Evolutionary conservation across 2,329 filamentous ascomycete species (phyloP).

Genomic region (Diaporthe citri): DNA sequence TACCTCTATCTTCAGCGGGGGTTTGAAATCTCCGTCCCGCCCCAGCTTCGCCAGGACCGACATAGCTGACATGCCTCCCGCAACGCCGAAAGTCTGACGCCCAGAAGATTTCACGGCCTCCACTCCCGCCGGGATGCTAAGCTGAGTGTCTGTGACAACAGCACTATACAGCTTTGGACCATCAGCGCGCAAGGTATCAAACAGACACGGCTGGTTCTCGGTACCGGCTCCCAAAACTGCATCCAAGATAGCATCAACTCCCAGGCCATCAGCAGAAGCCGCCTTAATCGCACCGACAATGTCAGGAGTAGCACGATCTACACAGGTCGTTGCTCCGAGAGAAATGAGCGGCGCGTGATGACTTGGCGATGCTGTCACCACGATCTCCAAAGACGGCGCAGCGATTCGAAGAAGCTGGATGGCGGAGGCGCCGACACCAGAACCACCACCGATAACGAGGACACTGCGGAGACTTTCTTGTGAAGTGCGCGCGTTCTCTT

Average conservation of each 20-base stretch:
- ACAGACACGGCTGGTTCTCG: constrained; percentile 43
- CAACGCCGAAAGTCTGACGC: constrained; percentile 42
- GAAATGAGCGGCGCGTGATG: constrained; percentile 44
- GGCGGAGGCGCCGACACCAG: constrained; percentile 48
- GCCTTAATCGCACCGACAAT: constrained; percentile 42
- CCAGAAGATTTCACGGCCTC: constrained; percentile 44
- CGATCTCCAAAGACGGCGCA: constrained; percentile 46
- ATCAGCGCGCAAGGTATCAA: constrained; percentile 43
- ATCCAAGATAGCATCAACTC: constrained; percentile 53
- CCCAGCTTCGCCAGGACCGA: constrained; percentile 44
- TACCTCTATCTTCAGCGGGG: constrained; percentile 46
- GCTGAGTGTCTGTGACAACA: constrained; percentile 46
- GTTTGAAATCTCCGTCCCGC: constrained; percentile 44
- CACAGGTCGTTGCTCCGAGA: constrained; percentile 43
- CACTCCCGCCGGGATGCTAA: constrained; percentile 46
- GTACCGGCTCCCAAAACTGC: constrained; percentile 46
- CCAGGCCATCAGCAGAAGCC: constrained; percentile 42
- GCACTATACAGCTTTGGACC: constrained; percentile 48
- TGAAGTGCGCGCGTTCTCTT: not conserved
- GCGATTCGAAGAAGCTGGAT: constrained; percentile 53
- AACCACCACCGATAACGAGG: constrained; percentile 53
- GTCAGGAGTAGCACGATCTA: constrained; percentile 42
- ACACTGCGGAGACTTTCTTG: constrained; percentile 44
- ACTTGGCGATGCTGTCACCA: constrained; percentile 49
- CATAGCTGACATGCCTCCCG: constrained; percentile 44